Base-by-base conservation (phyloP, 176 grass and related monocot genomes). In the Poa annua region DNA sequence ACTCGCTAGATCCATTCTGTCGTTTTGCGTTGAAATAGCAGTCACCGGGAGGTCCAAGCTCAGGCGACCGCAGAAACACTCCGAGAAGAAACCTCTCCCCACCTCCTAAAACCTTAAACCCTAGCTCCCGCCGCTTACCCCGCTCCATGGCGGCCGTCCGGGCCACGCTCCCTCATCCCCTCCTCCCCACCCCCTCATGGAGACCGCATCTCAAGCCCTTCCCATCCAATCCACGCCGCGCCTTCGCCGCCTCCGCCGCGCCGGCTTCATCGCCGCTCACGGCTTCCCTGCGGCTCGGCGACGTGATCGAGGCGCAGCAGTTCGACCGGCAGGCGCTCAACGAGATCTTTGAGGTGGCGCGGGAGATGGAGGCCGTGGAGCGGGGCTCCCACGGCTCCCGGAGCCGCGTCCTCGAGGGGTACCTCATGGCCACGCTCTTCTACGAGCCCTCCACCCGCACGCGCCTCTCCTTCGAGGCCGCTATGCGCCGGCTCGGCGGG, bases 391-490 rank as follows among this genome's bases (percentile, higher is more conserved):
- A 61, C 78, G 84, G 86, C 35, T 71, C 74, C 22, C 79, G 83
- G 56, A 93, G 87, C 72, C 84, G 79, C 67, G 75, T 98, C 78
- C 84, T 98, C 29, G 88, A 93, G 78, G 96, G 96, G 0, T 88
- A 86, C 82, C 88, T 98, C 81, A 95, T 98, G 96, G 96, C 96
- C 64, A 93, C 88, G 88, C 89, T 95, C 63, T 98, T 98, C 85
- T 95, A 98, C 59, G 92, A 98, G 87, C 96, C 90, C 42, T 98
- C 96, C 45, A 93, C 96, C 8, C 85, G 92, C 81, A 95, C 96
- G 44, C 90, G 92, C 49, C 92, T 95, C 79, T 95, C 92, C 20
- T 98, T 98, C 85, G 90, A 95, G 76, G 92, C 92, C 21, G 92
- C 96, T 34, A 98, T 98, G 96, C 90, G 88, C 60, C 60, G 92